Conservation (phyloP, 495 filamentous ascomycete species). For the Xylaria telfairii region DNA sequence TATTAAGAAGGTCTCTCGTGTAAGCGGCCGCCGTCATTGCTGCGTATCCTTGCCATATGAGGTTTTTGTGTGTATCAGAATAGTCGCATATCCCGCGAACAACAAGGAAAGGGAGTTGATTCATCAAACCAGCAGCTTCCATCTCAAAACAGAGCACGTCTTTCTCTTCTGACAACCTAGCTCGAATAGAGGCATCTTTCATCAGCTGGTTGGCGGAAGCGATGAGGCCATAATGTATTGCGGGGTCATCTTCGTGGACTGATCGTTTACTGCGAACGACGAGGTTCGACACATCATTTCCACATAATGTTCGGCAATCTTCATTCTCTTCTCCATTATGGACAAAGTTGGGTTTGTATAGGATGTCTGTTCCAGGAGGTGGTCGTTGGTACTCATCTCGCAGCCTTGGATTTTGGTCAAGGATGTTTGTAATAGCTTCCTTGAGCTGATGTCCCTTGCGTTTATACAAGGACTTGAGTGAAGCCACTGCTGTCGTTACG, state of each 20-base stretch:
- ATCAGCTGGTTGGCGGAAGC: constrained; percentile 51
- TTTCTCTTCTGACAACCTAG: constrained; percentile 14
- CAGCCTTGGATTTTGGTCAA: background rate
- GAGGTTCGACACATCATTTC: constrained; percentile 25
- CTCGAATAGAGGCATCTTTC: constrained; percentile 29
- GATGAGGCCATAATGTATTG: constrained; percentile 48
- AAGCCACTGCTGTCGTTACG: constrained; percentile 29
- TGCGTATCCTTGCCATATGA: constrained; percentile 35
- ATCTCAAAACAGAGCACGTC: constrained; percentile 35
- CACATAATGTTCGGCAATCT: no score
- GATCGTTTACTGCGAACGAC: constrained; percentile 43
- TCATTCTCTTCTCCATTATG: no score
- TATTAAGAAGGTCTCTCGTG: constrained; percentile 32
- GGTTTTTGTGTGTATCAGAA: constrained; percentile 46
- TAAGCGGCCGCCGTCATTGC: constrained; percentile 33
- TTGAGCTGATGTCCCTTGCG: background rate
- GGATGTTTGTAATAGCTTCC: background rate
- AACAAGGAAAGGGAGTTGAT: constrained; percentile 36
- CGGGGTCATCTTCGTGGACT: constrained; percentile 26
- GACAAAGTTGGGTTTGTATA: no score
- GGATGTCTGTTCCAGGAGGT: no score
- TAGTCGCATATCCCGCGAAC: constrained; percentile 56
- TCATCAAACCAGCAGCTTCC: constrained; percentile 39
- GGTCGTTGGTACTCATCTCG: background rate
- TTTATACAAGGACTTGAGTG: constrained; percentile 23